Evolutionary conservation across 2,329 filamentous ascomycete species (phyloP), one percentile per base, ranked within the genome.

Genomic region (Colletotrichum tofieldiae): DNA sequence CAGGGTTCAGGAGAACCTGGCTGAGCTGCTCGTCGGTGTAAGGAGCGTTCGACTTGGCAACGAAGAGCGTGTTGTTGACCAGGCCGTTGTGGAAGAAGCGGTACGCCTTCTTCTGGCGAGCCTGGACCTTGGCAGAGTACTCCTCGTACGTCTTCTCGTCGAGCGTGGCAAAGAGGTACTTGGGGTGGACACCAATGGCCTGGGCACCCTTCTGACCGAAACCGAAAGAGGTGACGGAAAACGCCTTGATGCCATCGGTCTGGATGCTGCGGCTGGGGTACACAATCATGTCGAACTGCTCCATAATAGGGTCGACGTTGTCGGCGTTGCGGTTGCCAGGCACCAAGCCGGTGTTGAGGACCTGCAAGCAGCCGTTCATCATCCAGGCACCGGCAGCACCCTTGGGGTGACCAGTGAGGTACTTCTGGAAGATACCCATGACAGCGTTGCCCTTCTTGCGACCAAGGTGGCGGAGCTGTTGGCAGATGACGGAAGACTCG

Each of bases 171-270:
- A 93, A 99, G 70, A 99, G 90, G 84, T 98, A 99, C 85, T 93
- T 96, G 80, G 97, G 94, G 82, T 99, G 96, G 64, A 99, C 93
- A 87, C 96, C 96, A 79, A 99, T 97, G 54, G 93, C 96, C 84
- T 99, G 97, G 35, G 96, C 94, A 80, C 96, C 96, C 91, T 99
- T 99, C 84, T 99, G 96, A 77, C 96, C 96, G 87, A 99, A 99
- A 84, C 96, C 96, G 83, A 99, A 99, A 0, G 97, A 99, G 8
- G 97, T 99, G 75, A 99, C 94, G 1, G 95, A 98, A 89, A 99
- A 98, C 18, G 96, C 97, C 86, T 98, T 99, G 88, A 99, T 89
- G 75, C 96, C 96, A 79, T 99, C 96, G 9, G 96, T 99, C 87
- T 99, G 96, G 77, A 99, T 95, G 82, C 91, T 93, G 78, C 94